Evolutionary conservation across 1,284 basidiomycete genomes (phyloP), one percentile per base, ranked within the genome.

Genomic region (Gymnopus androsaceus): DNA sequence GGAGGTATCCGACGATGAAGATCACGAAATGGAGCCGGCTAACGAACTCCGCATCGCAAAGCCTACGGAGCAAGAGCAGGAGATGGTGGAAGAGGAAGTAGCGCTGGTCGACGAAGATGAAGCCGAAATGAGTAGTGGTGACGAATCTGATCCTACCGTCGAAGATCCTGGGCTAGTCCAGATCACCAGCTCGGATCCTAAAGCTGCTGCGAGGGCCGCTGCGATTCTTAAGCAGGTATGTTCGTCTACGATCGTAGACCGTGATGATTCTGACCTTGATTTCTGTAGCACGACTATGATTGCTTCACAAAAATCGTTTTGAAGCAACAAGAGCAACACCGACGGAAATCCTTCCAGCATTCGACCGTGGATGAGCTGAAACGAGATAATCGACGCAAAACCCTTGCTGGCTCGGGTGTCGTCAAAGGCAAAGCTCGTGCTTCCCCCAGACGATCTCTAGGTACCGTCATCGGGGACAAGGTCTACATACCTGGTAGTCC

Each of bases 151-250:
- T 23, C 68, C 63, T 17, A 73, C 72, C 14, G 73, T 75, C 1
- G 67, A 64, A 3, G 76, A 78, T 40, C 67, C 75, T 31, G 79
- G 74, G 14, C 62, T 84, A 4, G 75, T 95, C 60, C 88, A 92
- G 72, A 89, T 95, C 59, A 86, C 86, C 1, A 92, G 89, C 54
- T 79, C 83, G 12, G 89, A 95, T 68, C 90, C 93, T 0, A 77
- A 79, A 57, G 90, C 90, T 11, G 94, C 93, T 45, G 93, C 93
- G 5, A 76, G 90, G 46, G 93, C 92, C n/a, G 92, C 90, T 19
- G 94, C 93, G 0, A 94, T 95, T 59, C 75, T 95, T 59, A 92
- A 90, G 71, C 81, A 91, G 75, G 91, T 91, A 34, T 23, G 28
- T 15, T 45, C 41, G 59, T 21, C 36, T 51, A 46, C 6, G 15